Evolutionary conservation across 768 basidiomycete genomes (phyloP).

Genomic region (Scleroderma bovista): DNA sequence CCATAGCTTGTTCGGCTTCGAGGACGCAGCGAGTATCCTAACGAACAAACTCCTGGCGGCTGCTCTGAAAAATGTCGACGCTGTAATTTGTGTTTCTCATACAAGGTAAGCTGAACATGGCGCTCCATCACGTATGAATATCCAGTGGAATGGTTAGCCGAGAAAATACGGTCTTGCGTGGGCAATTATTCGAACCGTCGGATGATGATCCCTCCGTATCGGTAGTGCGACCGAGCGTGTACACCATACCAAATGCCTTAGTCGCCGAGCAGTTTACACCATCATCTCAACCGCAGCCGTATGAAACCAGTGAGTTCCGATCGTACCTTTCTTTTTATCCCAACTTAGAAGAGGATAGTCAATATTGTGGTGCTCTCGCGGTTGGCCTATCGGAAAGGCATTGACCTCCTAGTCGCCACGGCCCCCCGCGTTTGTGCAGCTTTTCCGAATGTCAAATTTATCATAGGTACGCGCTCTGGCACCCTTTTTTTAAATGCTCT

Average conservation of each 20-base stretch:
- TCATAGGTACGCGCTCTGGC: constrained; percentile 58
- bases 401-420: constrained; percentile 90
- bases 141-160: constrained; percentile 46
- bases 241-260: constrained; percentile 93
- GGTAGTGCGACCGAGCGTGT: constrained; percentile 54
- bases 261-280: constrained; percentile 86
- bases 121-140: not conserved
- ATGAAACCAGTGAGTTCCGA: constrained; percentile 49
- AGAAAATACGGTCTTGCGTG: constrained; percentile 94
- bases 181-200: constrained; percentile 58
- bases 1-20: constrained; percentile 94
- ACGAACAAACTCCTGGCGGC: constrained; percentile 93
- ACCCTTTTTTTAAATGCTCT: not conserved
- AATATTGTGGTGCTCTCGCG: constrained; percentile 89
- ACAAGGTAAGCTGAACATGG: constrained; percentile 59
- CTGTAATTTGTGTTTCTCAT: constrained; percentile 93
- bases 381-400: constrained; percentile 91
- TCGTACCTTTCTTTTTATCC: not conserved
- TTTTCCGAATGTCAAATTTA: constrained; percentile 83
- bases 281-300: constrained; percentile 34
- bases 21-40: constrained; percentile 93
- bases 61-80: constrained; percentile 86
- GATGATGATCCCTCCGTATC: constrained; percentile 40
- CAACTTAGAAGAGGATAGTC: constrained; percentile 41
- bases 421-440: constrained; percentile 83